Base-by-base conservation (phyloP, 805 yeast species). In the Diddensiella caesifluorescens region DNA sequence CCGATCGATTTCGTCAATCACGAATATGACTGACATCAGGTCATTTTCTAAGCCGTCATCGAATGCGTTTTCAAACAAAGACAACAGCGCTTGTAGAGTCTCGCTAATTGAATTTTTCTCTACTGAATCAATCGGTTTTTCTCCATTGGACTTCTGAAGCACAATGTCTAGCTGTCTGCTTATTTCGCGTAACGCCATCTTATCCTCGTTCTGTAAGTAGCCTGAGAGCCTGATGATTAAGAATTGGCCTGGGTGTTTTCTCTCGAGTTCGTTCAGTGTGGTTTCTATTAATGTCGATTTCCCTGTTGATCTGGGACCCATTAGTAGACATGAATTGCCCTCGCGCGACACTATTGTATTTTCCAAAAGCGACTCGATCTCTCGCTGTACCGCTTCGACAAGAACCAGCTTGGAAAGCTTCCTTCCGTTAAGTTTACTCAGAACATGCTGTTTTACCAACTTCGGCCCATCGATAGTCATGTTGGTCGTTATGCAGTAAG, bases 1-100 rank as follows among this genome's bases (percentile, higher is more conserved):
- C 28, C 71, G 68, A 41, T 92, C 97, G 44, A 90, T 75, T 53
- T 89, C 95, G 44, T 92, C 97, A 43, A 92, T 75, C 2, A 87
- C 63, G 52, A 92, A 80, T 0, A 92, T 64, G 3, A 92, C 73
- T 0, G 95, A 76, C 19, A 79, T 67, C 29, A 64, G 54, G 10
- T 45, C 38, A 15, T 39, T 28, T 42, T 42, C 50, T 18, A 38
- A 49, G 13, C 46, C 50, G 15, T 50, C 54, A 2, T 53, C 49
- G 6, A 50, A 55, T 61, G 40, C 19, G 49, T 44, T 19, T 4
- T 51, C 55, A 33, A 63, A 56, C 9, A 60, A 44, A 10, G 49
- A 43, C 39, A 61, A 49, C 32, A 62, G 44, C 20, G 46, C 41
- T 16, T 44, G 48, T 16, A 63, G 40, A 4, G 61, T 61, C 20